Conservation (phyloP, 2,329 filamentous ascomycete genomes). For the Sporothrix sp. region DNA sequence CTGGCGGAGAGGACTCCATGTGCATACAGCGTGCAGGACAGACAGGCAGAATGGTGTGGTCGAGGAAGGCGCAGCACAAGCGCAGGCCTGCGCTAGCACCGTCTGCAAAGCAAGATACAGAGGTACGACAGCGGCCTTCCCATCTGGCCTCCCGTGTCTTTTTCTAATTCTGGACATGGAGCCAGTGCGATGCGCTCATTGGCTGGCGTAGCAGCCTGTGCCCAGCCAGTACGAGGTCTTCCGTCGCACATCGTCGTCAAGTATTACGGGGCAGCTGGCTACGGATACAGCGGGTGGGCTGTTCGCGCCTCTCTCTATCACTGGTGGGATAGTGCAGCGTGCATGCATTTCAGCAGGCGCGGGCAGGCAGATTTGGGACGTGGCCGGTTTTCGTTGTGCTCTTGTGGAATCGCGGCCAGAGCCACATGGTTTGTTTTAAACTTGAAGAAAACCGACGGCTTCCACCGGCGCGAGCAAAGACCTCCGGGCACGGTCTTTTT, state of each 20-base stretch:
- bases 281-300: too few relatives aligned
- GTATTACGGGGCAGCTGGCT: too few relatives aligned
- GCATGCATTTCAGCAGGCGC: constrained; percentile 4
- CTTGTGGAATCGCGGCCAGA: neutral
- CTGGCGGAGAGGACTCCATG: constrained; percentile 15
- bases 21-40: neutral
- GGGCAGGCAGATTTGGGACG: neutral
- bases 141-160: constrained; percentile 11
- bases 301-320: too few relatives aligned
- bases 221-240: too few relatives aligned
- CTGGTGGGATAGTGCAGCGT: too few relatives aligned
- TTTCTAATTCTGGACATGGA: constrained; percentile 30
- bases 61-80: constrained; percentile 27
- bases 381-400: neutral
- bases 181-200: constrained; percentile 15
- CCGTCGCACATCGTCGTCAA: too few relatives aligned
- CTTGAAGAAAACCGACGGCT: too few relatives aligned
- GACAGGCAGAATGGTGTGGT: constrained; percentile 16
- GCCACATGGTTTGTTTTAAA: too few relatives aligned
- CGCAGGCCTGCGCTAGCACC: neutral
- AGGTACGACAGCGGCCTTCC: neutral
- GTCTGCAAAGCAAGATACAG: too few relatives aligned
- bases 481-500: too few relatives aligned
- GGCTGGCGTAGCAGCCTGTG: neutral
- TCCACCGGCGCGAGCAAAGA: too few relatives aligned